These are phyloP conservation scores for Puya raimondii DNA, from an alignment of 176 grass and related monocot species.

Conservation along the genomic window DNA sequence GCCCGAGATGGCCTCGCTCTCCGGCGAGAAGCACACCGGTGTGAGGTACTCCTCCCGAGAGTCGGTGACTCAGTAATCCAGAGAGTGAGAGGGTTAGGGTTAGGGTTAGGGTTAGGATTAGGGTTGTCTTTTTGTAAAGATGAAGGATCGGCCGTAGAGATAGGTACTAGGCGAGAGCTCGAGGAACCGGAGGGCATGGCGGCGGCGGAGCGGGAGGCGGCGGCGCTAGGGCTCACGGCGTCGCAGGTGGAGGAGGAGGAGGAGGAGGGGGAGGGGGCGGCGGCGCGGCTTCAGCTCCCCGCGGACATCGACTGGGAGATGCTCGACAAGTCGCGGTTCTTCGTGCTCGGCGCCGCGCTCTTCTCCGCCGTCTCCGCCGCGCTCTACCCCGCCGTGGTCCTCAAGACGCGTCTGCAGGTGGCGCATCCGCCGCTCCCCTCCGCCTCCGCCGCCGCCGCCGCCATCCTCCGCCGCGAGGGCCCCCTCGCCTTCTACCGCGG, in stretches of 20 bases:
- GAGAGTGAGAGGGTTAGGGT: not conserved
- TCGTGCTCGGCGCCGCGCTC: conserved; percentile 31
- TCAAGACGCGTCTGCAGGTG: conserved; percentile 75
- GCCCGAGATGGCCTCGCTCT: conserved; percentile 12
- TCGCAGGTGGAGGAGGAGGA: not conserved
- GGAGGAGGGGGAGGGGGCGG: not conserved
- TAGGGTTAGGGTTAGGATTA: not conserved
- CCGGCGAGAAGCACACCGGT: conserved; percentile 11
- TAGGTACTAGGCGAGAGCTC: not conserved
- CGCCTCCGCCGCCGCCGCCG: conserved; percentile 19
- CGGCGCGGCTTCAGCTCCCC: conserved; percentile 21
- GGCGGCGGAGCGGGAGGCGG: not conserved
- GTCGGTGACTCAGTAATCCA: not conserved
- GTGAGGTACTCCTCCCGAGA: not conserved
- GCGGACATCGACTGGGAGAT: conserved; percentile 30
- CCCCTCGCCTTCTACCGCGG: conserved; percentile 66
- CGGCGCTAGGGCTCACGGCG: not conserved
- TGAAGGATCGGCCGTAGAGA: conserved; percentile 6
- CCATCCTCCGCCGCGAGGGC: conserved; percentile 52
- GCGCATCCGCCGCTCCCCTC: conserved; percentile 27
- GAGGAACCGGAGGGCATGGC: not conserved
- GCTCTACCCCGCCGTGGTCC: conserved; percentile 63
- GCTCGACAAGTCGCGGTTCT: conserved; percentile 34
- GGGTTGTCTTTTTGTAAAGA: not conserved
- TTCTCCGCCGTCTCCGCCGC: conserved; percentile 28